Evolutionary conservation across 2,329 filamentous ascomycete species (phyloP), one percentile per base, ranked within the genome.

Genomic region (Trichoderma afroharzianum): DNA sequence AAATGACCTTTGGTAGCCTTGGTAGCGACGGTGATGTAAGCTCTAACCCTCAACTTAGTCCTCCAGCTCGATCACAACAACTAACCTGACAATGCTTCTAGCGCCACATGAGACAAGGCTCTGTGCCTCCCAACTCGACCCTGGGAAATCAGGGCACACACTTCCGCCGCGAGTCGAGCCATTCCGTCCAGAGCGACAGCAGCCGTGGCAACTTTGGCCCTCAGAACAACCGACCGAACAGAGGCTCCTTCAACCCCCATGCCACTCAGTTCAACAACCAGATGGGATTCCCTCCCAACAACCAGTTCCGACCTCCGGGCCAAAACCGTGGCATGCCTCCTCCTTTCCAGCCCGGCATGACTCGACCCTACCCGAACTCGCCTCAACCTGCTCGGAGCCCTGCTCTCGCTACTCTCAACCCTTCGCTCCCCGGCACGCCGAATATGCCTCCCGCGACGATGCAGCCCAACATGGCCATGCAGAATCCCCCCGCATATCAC

Each of bases 1-100:
- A 90, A 78, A 90, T 91, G 81, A 88, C 93, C 67, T 98, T 97
- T 85, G 95, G 95, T 75, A 95, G 92, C 82, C 91, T 95, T 76
- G 90, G 88, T 77, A 91, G 90, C 78, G 93, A 97, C 79, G 92
- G 93, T 80, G 89, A 93, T 83, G 93, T 97, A 87, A 88, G 92
- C n/a, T 57, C 15, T 12, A 55, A 47, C 57, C 36, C 36, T 6
- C n/a, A 28, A 30, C 21, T 39, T 30, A 24, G 21, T 76, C 75
- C 73, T 75, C 26, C 50, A 47, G 4, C 8, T 30, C n/a, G n/a
- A 28, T 1, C 36, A 28, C 24, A 50, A 11, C 3, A 26, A 30
- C 67, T 69, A 77, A 75, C 77, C 73, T 76, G 67, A 62, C 5
- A 47, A 70, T 53, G 74, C 67, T 70, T 36, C 7, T n/a, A 91